Evolutionary conservation across 352 stramenopile genomes (phyloP), one percentile per base, ranked within the genome.

Genomic region (Globisporangium acanthophoron): DNA sequence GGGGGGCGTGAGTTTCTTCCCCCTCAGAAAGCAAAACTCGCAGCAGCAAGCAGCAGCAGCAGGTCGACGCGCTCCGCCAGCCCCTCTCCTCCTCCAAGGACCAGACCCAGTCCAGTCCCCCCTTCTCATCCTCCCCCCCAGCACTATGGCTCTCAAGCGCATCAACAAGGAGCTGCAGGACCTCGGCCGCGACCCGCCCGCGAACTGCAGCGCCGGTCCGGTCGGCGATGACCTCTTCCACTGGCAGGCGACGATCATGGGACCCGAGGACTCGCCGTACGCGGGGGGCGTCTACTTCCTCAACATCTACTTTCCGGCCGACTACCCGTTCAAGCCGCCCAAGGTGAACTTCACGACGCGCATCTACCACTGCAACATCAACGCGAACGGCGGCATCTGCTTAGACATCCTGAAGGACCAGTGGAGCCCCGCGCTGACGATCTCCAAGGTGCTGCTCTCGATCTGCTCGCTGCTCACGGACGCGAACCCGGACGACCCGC

Each of bases 351-450:
- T 99, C 78, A 99, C 93, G 58, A 99, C 97, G 65, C 96, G 96
- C 75, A 99, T 99, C 64, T 99, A 99, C 74, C 97, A 99, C 77
- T 99, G 96, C 80, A 99, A 99, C 94, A 99, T 99, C 75, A 99
- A 99, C 75, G 96, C 93, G 49, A 99, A 98, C 80, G 97, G 97
- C 66, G 96, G 97, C 54, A 99, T 99, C 66, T 99, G 97, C 81
- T 87, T 99, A 81, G 97, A 99, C 71, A 99, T 99, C 71, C 83
- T 99, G 65, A 99, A 99, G 82, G 97, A 99, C 72, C 96, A 99
- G 78, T 99, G 97, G 97, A 98, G 87, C 70, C 97, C 97, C 39
- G 97, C 97, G 58, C 80, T 99, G 57, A 99, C 97, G 52, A 99
- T 99, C 73, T 98, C 87, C 58, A 99, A 99, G 85, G 97, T 99